These are phyloP conservation scores for Suillus americanus DNA, from an alignment of 768 basidiomycete species.

Conservation along the genomic window DNA sequence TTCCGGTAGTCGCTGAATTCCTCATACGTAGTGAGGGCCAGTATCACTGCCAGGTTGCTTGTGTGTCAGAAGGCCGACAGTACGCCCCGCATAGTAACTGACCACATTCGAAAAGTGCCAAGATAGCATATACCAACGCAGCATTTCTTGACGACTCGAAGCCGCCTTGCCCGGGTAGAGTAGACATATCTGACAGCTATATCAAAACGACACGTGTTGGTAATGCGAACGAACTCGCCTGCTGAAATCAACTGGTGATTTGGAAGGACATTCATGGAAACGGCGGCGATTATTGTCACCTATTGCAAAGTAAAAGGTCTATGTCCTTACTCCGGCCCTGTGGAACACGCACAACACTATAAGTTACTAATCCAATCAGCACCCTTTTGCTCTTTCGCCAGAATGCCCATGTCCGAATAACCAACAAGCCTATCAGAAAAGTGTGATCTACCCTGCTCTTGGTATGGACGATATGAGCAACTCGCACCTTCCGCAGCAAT, in stretches of 20 bases:
- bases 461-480: background rate
- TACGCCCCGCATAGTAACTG: background rate
- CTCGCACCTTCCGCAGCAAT: conserved; percentile 8
- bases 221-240: conserved; percentile 1
- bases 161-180: background rate
- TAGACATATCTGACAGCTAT: background rate
- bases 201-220: background rate
- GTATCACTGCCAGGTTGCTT: background rate
- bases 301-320: background rate
- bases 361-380: conserved; percentile 14
- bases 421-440: conserved; percentile 14
- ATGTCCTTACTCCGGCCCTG: background rate
- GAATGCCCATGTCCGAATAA: conserved; percentile 21
- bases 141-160: background rate
- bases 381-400: conserved; percentile 16
- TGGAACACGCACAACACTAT: conserved; percentile 6
- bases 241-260: conserved; percentile 6
- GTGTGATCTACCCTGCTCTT: background rate
- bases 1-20: conserved; percentile 1
- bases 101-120: background rate
- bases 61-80: background rate
- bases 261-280: conserved; percentile 6
- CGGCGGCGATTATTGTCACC: conserved; percentile 10
- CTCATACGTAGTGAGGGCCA: conserved; percentile 4
- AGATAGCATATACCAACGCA: background rate